These are phyloP conservation scores for Biscutella laevigata DNA, from an alignment of 441 rosid species.

Conservation along the genomic window DNA sequence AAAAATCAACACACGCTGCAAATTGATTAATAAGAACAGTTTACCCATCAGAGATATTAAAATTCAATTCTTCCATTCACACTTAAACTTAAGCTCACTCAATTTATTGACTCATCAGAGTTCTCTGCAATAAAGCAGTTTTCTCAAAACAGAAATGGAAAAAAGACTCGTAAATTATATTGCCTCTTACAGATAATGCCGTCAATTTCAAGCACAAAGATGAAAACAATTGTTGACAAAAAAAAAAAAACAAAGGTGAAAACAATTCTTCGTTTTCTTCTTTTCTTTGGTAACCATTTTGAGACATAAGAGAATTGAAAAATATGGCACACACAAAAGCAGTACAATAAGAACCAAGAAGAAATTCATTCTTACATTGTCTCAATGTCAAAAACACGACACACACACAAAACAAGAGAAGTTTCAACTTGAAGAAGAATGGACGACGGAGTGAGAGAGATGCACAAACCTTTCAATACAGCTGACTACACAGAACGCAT, in stretches of 20 bases:
- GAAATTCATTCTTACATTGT: constrained; percentile 1
- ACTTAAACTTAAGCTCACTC: too few relatives aligned
- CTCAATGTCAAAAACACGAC: not conserved
- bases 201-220: not conserved
- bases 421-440: not conserved
- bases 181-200: constrained; percentile 1
- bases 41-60: too few relatives aligned
- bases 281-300: too few relatives aligned
- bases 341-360: not conserved
- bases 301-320: not conserved
- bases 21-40: too few relatives aligned
- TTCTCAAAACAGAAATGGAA: constrained; percentile 11
- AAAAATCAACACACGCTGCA: too few relatives aligned
- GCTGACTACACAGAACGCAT: constrained; percentile 23
- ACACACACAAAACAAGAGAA: not conserved
- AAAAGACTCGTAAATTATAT: not conserved
- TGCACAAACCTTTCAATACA: constrained; percentile 12
- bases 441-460: constrained; percentile 4
- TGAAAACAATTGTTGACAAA: too few relatives aligned
- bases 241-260: too few relatives aligned
- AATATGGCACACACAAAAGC: not conserved
- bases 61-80: not conserved
- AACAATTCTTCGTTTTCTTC: too few relatives aligned
- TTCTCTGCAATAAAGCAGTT: not conserved
- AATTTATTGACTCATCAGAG: constrained; percentile 4